Evolutionary conservation across 371 early-diverging fungal genomes (phyloP).

Genomic region (Circinella minor): DNA sequence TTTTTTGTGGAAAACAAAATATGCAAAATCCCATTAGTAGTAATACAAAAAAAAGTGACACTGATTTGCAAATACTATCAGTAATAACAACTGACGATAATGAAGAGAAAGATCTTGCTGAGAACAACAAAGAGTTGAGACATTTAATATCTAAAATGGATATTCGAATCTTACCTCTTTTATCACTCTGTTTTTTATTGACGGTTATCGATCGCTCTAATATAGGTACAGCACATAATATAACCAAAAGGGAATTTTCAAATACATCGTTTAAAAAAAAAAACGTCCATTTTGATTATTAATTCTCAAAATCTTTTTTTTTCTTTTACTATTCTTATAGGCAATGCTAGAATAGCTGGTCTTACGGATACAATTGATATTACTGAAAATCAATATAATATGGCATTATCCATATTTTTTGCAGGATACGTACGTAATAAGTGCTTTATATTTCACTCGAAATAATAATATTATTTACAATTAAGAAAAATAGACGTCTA

Average conservation of each 20-base stretch:
- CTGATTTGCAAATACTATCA: too few relatives aligned
- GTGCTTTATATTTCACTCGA: not conserved
- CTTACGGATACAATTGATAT: not conserved
- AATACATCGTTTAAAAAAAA: too few relatives aligned
- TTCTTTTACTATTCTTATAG: not conserved
- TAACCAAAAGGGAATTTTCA: too few relatives aligned
- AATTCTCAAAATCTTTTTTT: too few relatives aligned
- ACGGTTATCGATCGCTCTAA: slow-evolving; percentile 59
- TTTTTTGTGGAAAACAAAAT: too few relatives aligned
- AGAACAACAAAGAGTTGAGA: not conserved
- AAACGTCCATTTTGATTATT: too few relatives aligned
- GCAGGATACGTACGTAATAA: slow-evolving; percentile 17
- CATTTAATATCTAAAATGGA: slow-evolving; percentile 3
- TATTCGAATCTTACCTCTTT: slow-evolving; percentile 25
- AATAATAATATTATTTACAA: not conserved
- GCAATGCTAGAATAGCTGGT: slow-evolving; percentile 27
- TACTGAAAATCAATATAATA: slow-evolving; percentile 9
- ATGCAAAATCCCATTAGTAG: too few relatives aligned
- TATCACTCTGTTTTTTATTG: slow-evolving; percentile 51
- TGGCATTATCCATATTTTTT: slow-evolving; percentile 15
- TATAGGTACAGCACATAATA: slow-evolving; percentile 26
- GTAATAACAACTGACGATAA: too few relatives aligned
- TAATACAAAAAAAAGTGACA: too few relatives aligned
- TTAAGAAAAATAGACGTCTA: too few relatives aligned
- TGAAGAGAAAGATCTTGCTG: too few relatives aligned